Conservation (phyloP, 179 eudicot genomes). For the Amaranthus tricolor region DNA sequence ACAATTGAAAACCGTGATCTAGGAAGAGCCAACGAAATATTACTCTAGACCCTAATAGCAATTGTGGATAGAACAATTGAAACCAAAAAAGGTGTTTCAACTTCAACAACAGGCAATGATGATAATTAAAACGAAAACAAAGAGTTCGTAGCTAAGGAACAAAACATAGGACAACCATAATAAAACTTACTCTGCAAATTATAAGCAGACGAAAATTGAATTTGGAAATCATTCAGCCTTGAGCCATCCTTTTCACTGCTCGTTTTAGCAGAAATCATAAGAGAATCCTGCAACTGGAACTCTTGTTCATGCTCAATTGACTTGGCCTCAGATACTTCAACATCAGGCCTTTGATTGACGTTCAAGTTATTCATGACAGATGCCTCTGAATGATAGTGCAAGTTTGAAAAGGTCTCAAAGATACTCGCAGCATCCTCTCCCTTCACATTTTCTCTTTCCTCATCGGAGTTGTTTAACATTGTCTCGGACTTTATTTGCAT, state of each 20-base stretch:
- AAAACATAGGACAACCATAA: constrained; percentile 1
- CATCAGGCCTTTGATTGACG: constrained; percentile 15
- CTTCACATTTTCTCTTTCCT: constrained; percentile 33
- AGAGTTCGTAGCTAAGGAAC: neutral
- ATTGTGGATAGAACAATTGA: neutral
- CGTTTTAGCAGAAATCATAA: constrained; percentile 40
- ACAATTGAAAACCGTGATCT: neutral
- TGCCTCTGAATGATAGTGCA: constrained; percentile 52
- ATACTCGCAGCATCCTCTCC: constrained; percentile 44
- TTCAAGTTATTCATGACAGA: constrained; percentile 47
- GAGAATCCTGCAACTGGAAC: constrained; percentile 31
- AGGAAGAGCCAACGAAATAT: neutral
- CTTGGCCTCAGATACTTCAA: constrained; percentile 30
- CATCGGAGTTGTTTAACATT: constrained; percentile 21
- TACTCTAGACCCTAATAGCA: neutral
- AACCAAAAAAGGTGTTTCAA: neutral
- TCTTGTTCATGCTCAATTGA: constrained; percentile 24
- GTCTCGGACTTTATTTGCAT: constrained; percentile 41
- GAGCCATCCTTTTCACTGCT: constrained; percentile 33
- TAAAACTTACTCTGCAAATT: constrained; percentile 50
- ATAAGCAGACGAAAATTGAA: constrained; percentile 39
- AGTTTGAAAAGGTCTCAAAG: constrained; percentile 33
- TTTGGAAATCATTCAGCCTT: constrained; percentile 28
- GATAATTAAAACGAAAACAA: neutral
- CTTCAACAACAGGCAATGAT: neutral